Percentiles rank a stretch among this genome's conserved stretches.
phyloP scores from a whole-genome alignment of 306 rosid genomes.

The Cucurbita pepo region DNA sequence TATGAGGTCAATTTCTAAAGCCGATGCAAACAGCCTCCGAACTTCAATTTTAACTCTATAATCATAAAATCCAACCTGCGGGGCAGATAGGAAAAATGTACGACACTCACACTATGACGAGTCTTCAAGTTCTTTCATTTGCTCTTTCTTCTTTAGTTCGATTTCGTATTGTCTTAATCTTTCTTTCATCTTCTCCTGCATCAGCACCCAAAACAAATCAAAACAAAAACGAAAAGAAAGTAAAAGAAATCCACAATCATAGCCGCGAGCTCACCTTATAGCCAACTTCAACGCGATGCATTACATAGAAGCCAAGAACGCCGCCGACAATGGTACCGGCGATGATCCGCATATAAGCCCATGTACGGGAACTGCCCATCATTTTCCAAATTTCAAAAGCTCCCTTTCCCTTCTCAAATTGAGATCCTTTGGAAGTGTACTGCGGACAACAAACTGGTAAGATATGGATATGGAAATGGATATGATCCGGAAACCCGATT shows the following conservation, averaged over 20 bases:
- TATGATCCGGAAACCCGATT: too few relatives aligned
- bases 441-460: neutral
- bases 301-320: conserved; percentile 72
- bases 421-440: too few relatives aligned
- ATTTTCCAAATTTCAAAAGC: conserved; percentile 6
- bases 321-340: conserved; percentile 59
- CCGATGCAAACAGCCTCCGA: neutral
- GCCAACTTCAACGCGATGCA: conserved; percentile 53
- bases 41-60: neutral
- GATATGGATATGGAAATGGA: neutral
- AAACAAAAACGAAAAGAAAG: neutral
- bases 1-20: neutral
- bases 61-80: neutral
- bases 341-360: conserved; percentile 70
- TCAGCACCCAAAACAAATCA: neutral
- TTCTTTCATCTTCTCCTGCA: conserved; percentile 69
- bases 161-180: conserved; percentile 42
- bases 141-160: conserved; percentile 51
- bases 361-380: conserved; percentile 30
- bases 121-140: conserved; percentile 45
- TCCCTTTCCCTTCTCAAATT: neutral
- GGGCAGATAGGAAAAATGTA: neutral
- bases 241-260: neutral
- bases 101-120: conserved; percentile 18
- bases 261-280: conserved; percentile 37